Percentiles rank a stretch among this genome's conserved stretches.
Evolutionary conservation across 331 rosid species (phyloP).

Genomic region (Quercus phellos): DNA sequence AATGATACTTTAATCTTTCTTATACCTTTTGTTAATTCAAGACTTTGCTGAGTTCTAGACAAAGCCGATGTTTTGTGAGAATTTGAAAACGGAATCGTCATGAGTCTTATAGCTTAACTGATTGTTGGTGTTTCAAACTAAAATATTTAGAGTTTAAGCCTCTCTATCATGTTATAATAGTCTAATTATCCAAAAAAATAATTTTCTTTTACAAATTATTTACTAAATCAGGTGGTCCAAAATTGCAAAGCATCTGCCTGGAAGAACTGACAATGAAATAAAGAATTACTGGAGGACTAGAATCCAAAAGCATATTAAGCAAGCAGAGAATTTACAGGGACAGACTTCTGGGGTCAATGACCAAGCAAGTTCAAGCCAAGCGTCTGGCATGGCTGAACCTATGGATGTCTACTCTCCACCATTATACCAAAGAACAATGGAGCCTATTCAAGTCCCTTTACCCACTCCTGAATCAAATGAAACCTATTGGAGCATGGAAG

Average conservation of each 20-base stretch:
- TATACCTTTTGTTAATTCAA: no score
- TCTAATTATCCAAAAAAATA: not conserved
- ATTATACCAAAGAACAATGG: slow-evolving; percentile 34
- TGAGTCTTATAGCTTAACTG: no score
- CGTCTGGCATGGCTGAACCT: slow-evolving; percentile 28
- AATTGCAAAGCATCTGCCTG: slow-evolving; percentile 92
- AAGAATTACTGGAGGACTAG: slow-evolving; percentile 99
- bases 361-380: slow-evolving; percentile 44
- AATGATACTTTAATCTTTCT: no score
- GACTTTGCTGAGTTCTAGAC: no score
- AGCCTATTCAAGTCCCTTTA: slow-evolving; percentile 25
- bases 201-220: not conserved
- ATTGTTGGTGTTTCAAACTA: no score
- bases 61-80: no score
- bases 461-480: slow-evolving; percentile 30
- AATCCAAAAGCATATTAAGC: slow-evolving; percentile 92
- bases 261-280: slow-evolving; percentile 94
- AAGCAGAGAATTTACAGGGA: slow-evolving; percentile 49
- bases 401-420: slow-evolving; percentile 53
- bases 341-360: slow-evolving; percentile 40
- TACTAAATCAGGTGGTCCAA: slow-evolving; percentile 77
- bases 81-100: no score
- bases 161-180: no score
- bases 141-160: no score
- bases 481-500: slow-evolving; percentile 92